A percentile compares a stretch with the other conserved stretches of the same genome.
Evolutionary conservation across 805 yeast species (phyloP).

Genomic region (Kuraishia piskuri): DNA sequence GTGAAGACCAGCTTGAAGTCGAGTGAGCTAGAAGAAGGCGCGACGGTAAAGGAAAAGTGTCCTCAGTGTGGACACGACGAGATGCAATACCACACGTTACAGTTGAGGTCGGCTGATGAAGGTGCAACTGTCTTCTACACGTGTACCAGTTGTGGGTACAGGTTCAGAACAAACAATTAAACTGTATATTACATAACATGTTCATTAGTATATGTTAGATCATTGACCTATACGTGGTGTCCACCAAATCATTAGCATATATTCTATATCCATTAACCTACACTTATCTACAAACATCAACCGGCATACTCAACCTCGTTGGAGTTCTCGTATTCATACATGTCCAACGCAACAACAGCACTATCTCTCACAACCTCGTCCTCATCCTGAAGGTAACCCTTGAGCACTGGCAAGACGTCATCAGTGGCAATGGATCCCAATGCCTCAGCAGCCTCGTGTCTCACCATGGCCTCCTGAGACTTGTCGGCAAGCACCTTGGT

Average conservation of each 20-base stretch:
- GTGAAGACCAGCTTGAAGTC: constrained; percentile 78
- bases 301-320: constrained; percentile 70
- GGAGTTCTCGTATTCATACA: constrained; percentile 93
- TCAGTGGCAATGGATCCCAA: constrained; percentile 95
- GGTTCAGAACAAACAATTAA: constrained; percentile 90
- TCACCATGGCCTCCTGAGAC: constrained; percentile 93
- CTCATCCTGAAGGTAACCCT: constrained; percentile 67
- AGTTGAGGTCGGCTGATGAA: constrained; percentile 96
- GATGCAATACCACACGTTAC: constrained; percentile 96
- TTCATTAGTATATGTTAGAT: background rate
- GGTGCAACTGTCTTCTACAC: constrained; percentile 99
- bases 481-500: constrained; percentile 71
- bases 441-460: constrained; percentile 99
- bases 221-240: background rate
- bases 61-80: constrained; percentile 98
- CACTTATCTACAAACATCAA: constrained; percentile 5
- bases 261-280: background rate
- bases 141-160: constrained; percentile 87
- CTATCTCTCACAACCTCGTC: constrained; percentile 93
- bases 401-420: constrained; percentile 84
- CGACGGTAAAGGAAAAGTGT: constrained; percentile 94
- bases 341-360: constrained; percentile 94
- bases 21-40: constrained; percentile 86
- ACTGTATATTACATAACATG: background rate
- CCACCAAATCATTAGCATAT: background rate